Base-by-base conservation (phyloP, 2,329 filamentous ascomycete genomes). In the Aspergillus transmontanensis region DNA sequence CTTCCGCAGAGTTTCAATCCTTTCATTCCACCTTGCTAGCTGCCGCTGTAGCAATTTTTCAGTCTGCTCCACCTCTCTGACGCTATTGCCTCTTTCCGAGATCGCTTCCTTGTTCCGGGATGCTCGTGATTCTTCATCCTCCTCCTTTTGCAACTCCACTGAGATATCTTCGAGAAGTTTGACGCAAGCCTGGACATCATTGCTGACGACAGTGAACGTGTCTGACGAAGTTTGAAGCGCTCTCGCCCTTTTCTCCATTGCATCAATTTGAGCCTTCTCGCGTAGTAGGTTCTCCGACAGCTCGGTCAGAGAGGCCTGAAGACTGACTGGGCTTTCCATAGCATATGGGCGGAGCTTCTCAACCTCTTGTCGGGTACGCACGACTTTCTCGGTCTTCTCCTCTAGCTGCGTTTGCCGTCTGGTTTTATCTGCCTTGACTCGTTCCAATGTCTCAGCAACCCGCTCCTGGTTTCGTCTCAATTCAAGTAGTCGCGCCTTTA, bases 291-390 rank as follows among this genome's bases (percentile, higher is more conserved):
- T 92, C 72, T 92, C 90, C 65, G 89, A 92, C 60, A 99, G 83
- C 67, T 97, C 93, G 3, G 90, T 87, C 61, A 99, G 82, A 51
- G 90, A 90, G 36, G 90, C 86, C 77, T 98, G 94, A 32, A 99
- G 84, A 19, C 89, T 89, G 2, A 89, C 90, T 0, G 94, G 93
- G 71, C 91, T 96, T 75, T 98, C 93, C 62, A 94, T 86, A 48
- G 95, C 93, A 76, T 99, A 99, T 14, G 95, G 95, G 60, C 92
- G 87, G 64, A 99, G 81, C 79, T 97, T 98, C 61, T 90, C 87
- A 69, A 91, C 93, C 77, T 98, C 95, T 74, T 95, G 91, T 73
- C 91, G 88, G 53, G 92, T 84, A 57, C 87, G 86, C 68, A 96
- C 81, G 32, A 80, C 74, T 65, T 75, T 80, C 66, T 84, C 81